A percentile compares a stretch with the other conserved stretches of the same genome.
These are phyloP conservation scores for Rusavskia elegans DNA, from an alignment of 495 filamentous ascomycete species.

Conservation along the genomic window DNA sequence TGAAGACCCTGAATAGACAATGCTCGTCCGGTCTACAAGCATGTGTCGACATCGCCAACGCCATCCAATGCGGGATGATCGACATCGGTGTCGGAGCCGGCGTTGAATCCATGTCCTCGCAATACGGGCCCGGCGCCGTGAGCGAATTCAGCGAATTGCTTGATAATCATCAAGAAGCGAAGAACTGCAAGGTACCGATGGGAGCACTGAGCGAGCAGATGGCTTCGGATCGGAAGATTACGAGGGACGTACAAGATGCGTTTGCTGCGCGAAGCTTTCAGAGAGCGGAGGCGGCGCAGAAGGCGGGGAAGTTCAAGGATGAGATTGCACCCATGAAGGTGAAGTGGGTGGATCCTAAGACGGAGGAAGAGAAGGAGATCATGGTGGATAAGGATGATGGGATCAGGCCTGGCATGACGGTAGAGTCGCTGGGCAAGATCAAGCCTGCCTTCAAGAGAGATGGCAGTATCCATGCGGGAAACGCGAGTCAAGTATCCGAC, in stretches of 20 bases:
- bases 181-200: slow-evolving; percentile 98
- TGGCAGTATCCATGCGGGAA: slow-evolving; percentile 88
- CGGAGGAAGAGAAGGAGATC: slow-evolving; percentile 69
- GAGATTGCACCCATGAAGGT: slow-evolving; percentile 82
- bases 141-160: slow-evolving; percentile 90
- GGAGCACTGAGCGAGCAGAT: slow-evolving; percentile 86
- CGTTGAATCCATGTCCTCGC: slow-evolving; percentile 91
- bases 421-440: slow-evolving; percentile 78
- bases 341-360: slow-evolving; percentile 77
- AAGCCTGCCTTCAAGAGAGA: slow-evolving; percentile 81
- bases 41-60: slow-evolving; percentile 83
- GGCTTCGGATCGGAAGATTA: slow-evolving; percentile 67
- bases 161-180: slow-evolving; percentile 64
- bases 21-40: slow-evolving; percentile 84
- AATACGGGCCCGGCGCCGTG: slow-evolving; percentile 66
- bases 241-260: slow-evolving; percentile 61
- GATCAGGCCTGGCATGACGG: slow-evolving; percentile 69
- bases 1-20: slow-evolving; percentile 79
- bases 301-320: slow-evolving; percentile 76
- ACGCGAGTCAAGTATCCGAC: slow-evolving; percentile 89
- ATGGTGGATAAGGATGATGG: slow-evolving; percentile 76
- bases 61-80: slow-evolving; percentile 78
- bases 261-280: slow-evolving; percentile 84
- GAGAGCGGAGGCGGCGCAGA: slow-evolving; percentile 76
- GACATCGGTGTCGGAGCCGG: slow-evolving; percentile 89